phyloP scores from a whole-genome alignment of 768 basidiomycete genomes.

The Nevesoporus exiguus region DNA sequence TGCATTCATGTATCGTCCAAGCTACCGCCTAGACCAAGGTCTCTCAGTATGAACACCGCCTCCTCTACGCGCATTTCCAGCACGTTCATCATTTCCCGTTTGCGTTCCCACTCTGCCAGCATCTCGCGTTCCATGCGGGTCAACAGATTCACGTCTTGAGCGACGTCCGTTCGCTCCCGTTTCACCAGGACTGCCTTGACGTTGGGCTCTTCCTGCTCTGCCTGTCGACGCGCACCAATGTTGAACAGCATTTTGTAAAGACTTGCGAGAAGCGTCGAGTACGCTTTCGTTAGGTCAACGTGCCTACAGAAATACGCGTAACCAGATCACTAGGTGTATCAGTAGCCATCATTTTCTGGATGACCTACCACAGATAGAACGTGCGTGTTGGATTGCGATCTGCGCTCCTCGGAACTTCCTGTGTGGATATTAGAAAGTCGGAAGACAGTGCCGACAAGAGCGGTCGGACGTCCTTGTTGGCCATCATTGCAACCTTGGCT shows the following conservation, averaged over 20 bases:
- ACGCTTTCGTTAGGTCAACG: conserved; percentile 82
- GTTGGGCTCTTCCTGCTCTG: conserved; percentile 65
- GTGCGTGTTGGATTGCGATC: conserved; percentile 87
- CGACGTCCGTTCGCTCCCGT: conserved; percentile 79
- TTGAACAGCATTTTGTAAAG: conserved; percentile 92
- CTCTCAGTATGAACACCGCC: conserved; percentile 84
- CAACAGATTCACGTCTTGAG: conserved; percentile 66
- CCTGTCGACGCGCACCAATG: conserved; percentile 65
- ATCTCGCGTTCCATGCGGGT: conserved; percentile 74
- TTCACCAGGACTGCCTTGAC: conserved; percentile 77
- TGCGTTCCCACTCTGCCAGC: conserved; percentile 69
- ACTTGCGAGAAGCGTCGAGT: conserved; percentile 68
- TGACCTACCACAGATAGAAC: conserved; percentile 82
- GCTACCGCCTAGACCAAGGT: conserved; percentile 54
- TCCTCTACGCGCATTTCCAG: conserved; percentile 86
- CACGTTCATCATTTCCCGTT: conserved; percentile 68
- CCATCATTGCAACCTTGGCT: conserved; percentile 90
- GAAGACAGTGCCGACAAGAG: conserved; percentile 74
- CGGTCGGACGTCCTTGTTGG: conserved; percentile 81
- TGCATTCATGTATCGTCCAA: conserved; percentile 41
- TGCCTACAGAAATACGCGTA: conserved; percentile 53
- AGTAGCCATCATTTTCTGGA: background rate
- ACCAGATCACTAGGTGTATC: background rate
- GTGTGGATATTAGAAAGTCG: conserved; percentile 82
- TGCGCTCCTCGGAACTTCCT: conserved; percentile 88